Evolutionary conservation across 139 green algal genomes (phyloP).

Genomic region (Haematococcus sp.): DNA sequence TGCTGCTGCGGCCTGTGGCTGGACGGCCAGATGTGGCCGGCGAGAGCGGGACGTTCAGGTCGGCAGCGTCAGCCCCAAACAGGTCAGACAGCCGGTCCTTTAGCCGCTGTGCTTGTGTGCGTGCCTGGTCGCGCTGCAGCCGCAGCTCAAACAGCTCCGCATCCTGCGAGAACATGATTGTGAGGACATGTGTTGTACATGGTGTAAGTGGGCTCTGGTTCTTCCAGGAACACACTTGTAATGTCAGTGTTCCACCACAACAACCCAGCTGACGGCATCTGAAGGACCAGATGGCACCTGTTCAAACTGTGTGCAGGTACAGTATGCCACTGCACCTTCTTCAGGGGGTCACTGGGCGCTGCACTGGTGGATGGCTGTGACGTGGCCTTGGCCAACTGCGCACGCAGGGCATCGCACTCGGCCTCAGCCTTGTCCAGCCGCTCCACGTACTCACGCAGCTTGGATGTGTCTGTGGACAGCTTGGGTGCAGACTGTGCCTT

Average conservation of each 20-base stretch:
- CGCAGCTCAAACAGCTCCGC: conserved; percentile 43
- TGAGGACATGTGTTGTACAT: no score
- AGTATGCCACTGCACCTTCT: conserved; percentile 19
- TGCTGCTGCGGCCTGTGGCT: conserved; percentile 6
- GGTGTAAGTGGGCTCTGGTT: no score
- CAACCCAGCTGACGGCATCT: no score
- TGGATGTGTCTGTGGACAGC: not conserved
- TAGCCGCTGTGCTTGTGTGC: conserved; percentile 38
- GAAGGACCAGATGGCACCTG: no score
- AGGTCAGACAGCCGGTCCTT: conserved; percentile 43
- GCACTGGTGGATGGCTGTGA: not conserved
- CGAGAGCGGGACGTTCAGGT: not conserved
- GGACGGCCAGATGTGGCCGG: not conserved
- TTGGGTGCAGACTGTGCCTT: not conserved
- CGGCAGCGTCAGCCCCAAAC: conserved; percentile 18
- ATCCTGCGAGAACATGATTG: conserved; percentile 10
- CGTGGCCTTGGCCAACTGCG: conserved; percentile 32
- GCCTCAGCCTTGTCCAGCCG: conserved; percentile 40
- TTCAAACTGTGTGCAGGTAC: no score
- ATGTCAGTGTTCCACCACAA: conserved; percentile 19
- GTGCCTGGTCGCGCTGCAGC: conserved; percentile 55
- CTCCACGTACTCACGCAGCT: conserved; percentile 41
- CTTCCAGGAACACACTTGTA: no score
- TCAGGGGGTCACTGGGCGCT: conserved; percentile 2
- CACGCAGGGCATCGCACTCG: conserved; percentile 35